phyloP scores from a whole-genome alignment of 495 filamentous ascomycete species.

The Talaromyces liani region DNA sequence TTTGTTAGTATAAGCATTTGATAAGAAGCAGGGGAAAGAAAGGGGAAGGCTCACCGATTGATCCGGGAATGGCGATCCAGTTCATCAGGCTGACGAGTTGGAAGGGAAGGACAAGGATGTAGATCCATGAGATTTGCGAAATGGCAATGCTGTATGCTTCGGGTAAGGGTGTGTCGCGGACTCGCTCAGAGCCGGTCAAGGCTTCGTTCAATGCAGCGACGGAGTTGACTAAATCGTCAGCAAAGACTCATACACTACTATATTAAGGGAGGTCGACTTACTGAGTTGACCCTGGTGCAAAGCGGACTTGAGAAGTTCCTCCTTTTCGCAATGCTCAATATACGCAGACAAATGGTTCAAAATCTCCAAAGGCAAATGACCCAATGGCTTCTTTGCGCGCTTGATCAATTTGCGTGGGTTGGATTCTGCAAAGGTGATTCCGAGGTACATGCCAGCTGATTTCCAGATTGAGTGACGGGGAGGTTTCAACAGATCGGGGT shows the following conservation, averaged over 20 bases:
- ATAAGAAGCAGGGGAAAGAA: background rate
- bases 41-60: conserved; percentile 51
- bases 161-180: conserved; percentile 78
- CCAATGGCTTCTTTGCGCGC: conserved; percentile 52
- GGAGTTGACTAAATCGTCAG: conserved; percentile 22
- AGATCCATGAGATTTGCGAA: conserved; percentile 81
- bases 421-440: conserved; percentile 59
- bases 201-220: conserved; percentile 63
- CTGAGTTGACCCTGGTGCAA: conserved; percentile 38
- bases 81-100: conserved; percentile 56
- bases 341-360: conserved; percentile 64
- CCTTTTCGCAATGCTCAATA: conserved; percentile 47
- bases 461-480: conserved; percentile 50
- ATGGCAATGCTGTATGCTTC: conserved; percentile 82
- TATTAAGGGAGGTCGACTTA: conserved; percentile 14
- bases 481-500: conserved; percentile 35
- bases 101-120: conserved; percentile 77
- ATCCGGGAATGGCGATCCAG: conserved; percentile 82
- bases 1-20: background rate
- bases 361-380: conserved; percentile 73
- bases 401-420: conserved; percentile 72
- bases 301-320: conserved; percentile 46
- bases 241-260: too few species aligned
- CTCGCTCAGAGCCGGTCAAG: conserved; percentile 66
- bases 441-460: conserved; percentile 57